Evolutionary conservation across 257 asterid species (phyloP), one percentile per base, ranked within the genome.

Genomic region (Solanum dulcamara): DNA sequence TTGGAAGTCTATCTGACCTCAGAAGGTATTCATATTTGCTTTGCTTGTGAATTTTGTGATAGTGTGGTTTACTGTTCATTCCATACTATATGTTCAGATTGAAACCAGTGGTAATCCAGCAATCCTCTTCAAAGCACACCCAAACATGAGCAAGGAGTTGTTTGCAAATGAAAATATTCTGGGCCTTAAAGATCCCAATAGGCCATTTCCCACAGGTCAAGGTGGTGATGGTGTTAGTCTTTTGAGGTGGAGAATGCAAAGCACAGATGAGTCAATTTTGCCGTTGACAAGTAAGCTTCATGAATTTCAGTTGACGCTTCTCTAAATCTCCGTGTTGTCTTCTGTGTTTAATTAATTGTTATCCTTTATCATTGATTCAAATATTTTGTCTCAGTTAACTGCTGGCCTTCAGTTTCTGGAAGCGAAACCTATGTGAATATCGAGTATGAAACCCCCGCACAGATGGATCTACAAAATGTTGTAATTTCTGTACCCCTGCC

Each of bases 391-490:
- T 88, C 93, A 94, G 98, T 94, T 85, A 96, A 90, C 89, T 96
- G 98, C 91, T 96, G 98, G 99, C 99, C 98, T 87, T 91, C 97
- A 86, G 96, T 96, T 84, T 94, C 98, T 87, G 98, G 96, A 70
- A 93, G 84, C 72, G 98, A 96, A 87, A 96, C 98, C 89, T 93
- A 89, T 85, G 98, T 96, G 89, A 96, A 89, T 88, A 88, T 96
- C 66, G 99, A 96, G 88, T 94, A 96, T 87, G 99, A 96, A 92
- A 96, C 98, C 86, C 86, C 95, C 37, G 84, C 93, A 80, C 88
- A 85, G 89, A 94, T 94, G 90, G 93, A 91, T 89, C 93, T 96
- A 59, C 98, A 96, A 83, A 96, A 93, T 84, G 98, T 96, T 88
- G 92, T 96, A 87, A 92, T 96, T 86, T 92, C 98, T 85, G 95